Evolutionary conservation across 1,139 yeast species (phyloP).

Genomic region (Saccharomyces uvarum): DNA sequence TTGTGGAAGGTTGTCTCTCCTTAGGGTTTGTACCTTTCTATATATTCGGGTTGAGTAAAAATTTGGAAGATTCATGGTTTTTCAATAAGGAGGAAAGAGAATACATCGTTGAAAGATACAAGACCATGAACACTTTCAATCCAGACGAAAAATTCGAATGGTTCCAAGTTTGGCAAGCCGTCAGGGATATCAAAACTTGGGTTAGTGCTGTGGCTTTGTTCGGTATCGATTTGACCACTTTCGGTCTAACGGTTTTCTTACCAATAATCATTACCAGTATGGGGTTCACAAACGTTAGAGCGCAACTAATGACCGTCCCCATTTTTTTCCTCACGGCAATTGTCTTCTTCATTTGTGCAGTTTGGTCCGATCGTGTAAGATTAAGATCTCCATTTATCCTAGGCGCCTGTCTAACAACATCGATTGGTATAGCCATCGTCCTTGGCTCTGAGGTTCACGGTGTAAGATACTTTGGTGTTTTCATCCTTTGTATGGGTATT

Average conservation of each 20-base stretch:
- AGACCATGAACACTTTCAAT: slow-evolving; percentile 31
- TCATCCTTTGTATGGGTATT: slow-evolving; percentile 37
- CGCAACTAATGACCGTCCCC: slow-evolving; percentile 46
- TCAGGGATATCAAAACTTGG: slow-evolving; percentile 37
- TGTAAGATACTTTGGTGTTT: slow-evolving; percentile 44
- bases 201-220: slow-evolving; percentile 39
- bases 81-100: slow-evolving; percentile 41
- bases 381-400: slow-evolving; percentile 34
- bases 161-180: slow-evolving; percentile 37
- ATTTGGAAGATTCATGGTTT: slow-evolving; percentile 36
- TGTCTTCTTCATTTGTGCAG: slow-evolving; percentile 35
- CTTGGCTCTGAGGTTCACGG: slow-evolving; percentile 31
- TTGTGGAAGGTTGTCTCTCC: slow-evolving; percentile 49
- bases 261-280: slow-evolving; percentile 41
- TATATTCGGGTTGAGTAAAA: slow-evolving; percentile 23
- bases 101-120: slow-evolving; percentile 43
- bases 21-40: slow-evolving; percentile 42
- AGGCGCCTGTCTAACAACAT: slow-evolving; percentile 33
- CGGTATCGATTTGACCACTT: slow-evolving; percentile 41
- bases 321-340: slow-evolving; percentile 40
- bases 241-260: slow-evolving; percentile 44
- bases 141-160: slow-evolving; percentile 37
- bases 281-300: slow-evolving; percentile 39
- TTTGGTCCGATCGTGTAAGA: slow-evolving; percentile 36
- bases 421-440: slow-evolving; percentile 38